Base-by-base conservation (phyloP, 192 early-diverging fungal genomes). In the Coemansia sp. region DNA sequence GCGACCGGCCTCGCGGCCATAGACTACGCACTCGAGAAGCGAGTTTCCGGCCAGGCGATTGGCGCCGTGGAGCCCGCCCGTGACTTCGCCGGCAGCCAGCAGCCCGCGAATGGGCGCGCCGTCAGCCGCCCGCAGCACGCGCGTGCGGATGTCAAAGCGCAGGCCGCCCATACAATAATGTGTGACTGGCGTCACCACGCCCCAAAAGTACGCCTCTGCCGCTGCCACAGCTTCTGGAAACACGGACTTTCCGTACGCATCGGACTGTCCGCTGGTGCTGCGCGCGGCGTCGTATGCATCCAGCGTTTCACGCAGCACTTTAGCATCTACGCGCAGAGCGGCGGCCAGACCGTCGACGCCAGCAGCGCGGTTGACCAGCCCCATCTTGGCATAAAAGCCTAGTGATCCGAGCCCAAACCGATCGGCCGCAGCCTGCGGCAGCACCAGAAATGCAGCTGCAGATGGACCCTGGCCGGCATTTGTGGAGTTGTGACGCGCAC, bases 11-110 rank as follows among this genome's bases (percentile, higher is more conserved):
- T 94, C 93, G 67, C 95, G 91, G 23, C 95, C 95, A 84, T 90
- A 97, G 48, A 97, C 95, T 12, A 96, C 94, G 70, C 95, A 97
- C 53, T 92, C 94, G 50, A 97, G 81, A n/a, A 97, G 82, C 29
- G 93, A 96, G 54, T 90, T 90, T 49, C 95, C 95, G 65, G 91
- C 95, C 17, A 97, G 89, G 76, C 95, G 93, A 85, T 97, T 97
- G 60, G 93, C 94, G 48, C 95, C 95, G 69, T 97, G 95, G 35
- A 97, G 91, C 72, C 95, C 95, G 69, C 95, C 95, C 55, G 92
- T 91, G 72, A 97, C 90, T 77, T 97, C 95, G 76, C 95, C 94
- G 64, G 90, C 88, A 25, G 91, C 95, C 66, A 92, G 90, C 50
- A 94, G 81, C 72, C 94, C 94, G 27, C 92, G 87, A 43, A 96